A percentile compares a stretch with the other conserved stretches of the same genome.
Conservation (phyloP, 495 filamentous ascomycete species). For the Hypomontagnella submonticulosa region DNA sequence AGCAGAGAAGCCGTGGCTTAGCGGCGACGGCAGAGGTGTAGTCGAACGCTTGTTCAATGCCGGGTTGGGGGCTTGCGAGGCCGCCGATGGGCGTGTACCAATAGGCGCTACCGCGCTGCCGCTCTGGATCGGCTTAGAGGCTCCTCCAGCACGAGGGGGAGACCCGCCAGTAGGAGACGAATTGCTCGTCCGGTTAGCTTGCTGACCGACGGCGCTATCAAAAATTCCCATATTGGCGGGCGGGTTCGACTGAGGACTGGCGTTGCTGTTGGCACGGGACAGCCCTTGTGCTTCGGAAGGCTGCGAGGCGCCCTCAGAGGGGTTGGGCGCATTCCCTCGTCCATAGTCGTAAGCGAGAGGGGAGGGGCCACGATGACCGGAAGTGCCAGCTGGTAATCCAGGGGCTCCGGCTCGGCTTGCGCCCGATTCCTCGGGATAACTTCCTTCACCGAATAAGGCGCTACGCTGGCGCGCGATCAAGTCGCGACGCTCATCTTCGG, state of each 20-base stretch:
- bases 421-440: constrained; percentile 71
- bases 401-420: constrained; percentile 62
- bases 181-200: constrained; percentile 84
- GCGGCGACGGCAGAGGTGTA: constrained; percentile 87
- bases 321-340: constrained; percentile 54
- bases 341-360: constrained; percentile 62
- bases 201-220: constrained; percentile 72
- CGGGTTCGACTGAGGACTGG: constrained; percentile 77
- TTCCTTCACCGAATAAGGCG: constrained; percentile 84
- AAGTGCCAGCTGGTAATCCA: constrained; percentile 63
- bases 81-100: constrained; percentile 80
- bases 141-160: constrained; percentile 73
- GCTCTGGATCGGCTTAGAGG: constrained; percentile 58
- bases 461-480: constrained; percentile 95
- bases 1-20: constrained; percentile 80
- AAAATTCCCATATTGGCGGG: constrained; percentile 73
- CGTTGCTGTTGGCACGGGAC: constrained; percentile 87
- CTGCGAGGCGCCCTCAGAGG: constrained; percentile 56
- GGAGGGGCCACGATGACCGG: constrained; percentile 66
- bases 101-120: constrained; percentile 86
- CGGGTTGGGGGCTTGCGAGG: constrained; percentile 66
- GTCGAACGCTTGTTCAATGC: constrained; percentile 86
- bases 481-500: constrained; percentile 95
- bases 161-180: constrained; percentile 88
- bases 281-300: constrained; percentile 67